Percentiles rank a stretch among this genome's conserved stretches.
phyloP scores from a whole-genome alignment of 2,329 filamentous ascomycete genomes.

The Colletotrichum nymphaeae region DNA sequence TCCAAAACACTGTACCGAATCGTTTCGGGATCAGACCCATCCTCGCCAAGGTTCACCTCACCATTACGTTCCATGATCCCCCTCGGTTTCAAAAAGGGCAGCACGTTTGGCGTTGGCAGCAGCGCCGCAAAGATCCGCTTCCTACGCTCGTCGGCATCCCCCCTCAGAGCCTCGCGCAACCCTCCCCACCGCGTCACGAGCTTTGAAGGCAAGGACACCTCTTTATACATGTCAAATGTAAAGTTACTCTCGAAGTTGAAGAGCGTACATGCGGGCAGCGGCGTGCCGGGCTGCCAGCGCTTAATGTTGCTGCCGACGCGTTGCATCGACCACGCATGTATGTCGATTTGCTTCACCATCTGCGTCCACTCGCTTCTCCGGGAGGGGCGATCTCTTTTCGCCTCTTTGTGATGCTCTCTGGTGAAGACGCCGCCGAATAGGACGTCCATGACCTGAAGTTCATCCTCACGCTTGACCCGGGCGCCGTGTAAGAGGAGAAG shows the following conservation, averaged over 20 bases:
- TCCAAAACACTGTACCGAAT: not conserved
- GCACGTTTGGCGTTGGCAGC: not conserved
- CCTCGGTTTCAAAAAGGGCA: not conserved
- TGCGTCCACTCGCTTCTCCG: not conserved
- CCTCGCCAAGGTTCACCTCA: too few relatives aligned
- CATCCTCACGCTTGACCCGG: not conserved
- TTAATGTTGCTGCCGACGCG: not conserved
- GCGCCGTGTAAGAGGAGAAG: slow-evolving; percentile 19
- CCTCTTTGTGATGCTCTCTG: not conserved
- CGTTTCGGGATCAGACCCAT: not conserved
- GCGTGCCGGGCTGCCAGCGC: not conserved
- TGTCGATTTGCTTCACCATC: not conserved
- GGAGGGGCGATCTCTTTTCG: too few relatives aligned
- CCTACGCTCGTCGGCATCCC: not conserved
- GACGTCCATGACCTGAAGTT: not conserved
- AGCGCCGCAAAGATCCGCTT: not conserved
- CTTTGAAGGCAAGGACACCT: not conserved
- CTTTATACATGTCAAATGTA: too few relatives aligned
- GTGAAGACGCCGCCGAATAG: not conserved
- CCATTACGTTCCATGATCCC: too few relatives aligned
- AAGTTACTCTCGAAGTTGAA: not conserved
- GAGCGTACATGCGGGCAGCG: not conserved
- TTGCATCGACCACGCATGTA: not conserved
- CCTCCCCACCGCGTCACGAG: not conserved
- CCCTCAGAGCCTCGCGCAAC: not conserved